Evolutionary conservation across 2,329 filamentous ascomycete species (phyloP).

Genomic region (Cercospora canescens): DNA sequence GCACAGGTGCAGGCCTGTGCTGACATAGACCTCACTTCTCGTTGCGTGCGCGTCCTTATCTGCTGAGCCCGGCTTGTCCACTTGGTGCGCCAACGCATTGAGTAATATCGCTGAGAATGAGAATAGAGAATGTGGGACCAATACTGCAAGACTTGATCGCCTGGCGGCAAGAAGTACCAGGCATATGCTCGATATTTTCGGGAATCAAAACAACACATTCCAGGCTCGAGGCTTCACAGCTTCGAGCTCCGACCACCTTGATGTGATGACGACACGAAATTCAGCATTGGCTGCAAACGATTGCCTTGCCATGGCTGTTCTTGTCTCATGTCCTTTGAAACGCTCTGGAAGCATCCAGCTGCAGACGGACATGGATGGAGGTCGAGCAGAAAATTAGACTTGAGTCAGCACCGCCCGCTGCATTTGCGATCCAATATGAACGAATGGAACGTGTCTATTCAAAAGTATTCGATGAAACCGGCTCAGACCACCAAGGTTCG

Average conservation of each 20-base stretch:
- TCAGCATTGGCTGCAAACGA: neutral
- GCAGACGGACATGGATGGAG: neutral
- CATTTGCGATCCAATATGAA: neutral
- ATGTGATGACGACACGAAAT: neutral
- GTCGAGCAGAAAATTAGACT: neutral
- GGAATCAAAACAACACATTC: neutral
- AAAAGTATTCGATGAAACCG: neutral
- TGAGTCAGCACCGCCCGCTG: neutral
- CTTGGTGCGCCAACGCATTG: neutral
- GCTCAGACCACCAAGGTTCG: neutral
- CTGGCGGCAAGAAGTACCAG: neutral
- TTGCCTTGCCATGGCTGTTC: neutral
- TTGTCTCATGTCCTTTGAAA: neutral
- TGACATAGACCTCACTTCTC: neutral
- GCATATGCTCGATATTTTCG: neutral
- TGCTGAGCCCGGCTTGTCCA: neutral
- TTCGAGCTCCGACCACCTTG: neutral
- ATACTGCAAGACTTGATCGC: neutral
- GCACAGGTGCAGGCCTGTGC: neutral
- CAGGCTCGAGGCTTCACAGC: neutral
- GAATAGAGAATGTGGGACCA: neutral
- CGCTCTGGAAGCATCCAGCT: neutral
- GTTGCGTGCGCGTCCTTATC: neutral
- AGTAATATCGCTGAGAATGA: neutral
- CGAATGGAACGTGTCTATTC: neutral